Percentiles rank a stretch among this genome's conserved stretches.
phyloP scores from a whole-genome alignment of 805 yeast species.

The Kuraishia capsulata region DNA sequence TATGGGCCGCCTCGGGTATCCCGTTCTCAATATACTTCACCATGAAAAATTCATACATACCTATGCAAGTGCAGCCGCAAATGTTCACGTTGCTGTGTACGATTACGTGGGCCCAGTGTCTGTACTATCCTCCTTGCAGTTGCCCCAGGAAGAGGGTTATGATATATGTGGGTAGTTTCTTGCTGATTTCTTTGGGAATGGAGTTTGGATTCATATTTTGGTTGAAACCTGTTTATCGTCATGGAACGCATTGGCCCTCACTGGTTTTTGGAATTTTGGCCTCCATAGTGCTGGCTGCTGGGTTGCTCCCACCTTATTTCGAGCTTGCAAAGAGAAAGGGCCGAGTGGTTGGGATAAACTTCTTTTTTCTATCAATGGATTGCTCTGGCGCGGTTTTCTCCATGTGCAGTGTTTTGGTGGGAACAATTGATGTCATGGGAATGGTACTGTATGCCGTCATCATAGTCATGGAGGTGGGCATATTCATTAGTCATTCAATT shows the following conservation, averaged over 20 bases:
- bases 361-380: conserved; percentile 68
- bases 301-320: conserved; percentile 82
- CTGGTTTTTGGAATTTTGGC: conserved; percentile 76
- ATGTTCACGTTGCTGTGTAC: conserved; percentile 64
- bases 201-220: conserved; percentile 70
- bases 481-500: conserved; percentile 57
- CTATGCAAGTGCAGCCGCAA: conserved; percentile 83
- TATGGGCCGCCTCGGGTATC: conserved; percentile 74
- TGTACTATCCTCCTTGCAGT: conserved; percentile 61
- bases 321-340: conserved; percentile 77
- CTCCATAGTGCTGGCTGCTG: conserved; percentile 62
- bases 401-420: conserved; percentile 48
- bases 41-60: conserved; percentile 59
- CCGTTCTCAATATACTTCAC: conserved; percentile 85
- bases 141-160: conserved; percentile 26
- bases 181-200: conserved; percentile 39
- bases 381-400: conserved; percentile 75
- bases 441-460: conserved; percentile 68
- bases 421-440: conserved; percentile 67
- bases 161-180: conserved; percentile 24
- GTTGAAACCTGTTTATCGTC: conserved; percentile 43
- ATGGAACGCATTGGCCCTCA: conserved; percentile 59
- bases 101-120: conserved; percentile 57
- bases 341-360: conserved; percentile 82
- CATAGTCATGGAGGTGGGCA: conserved; percentile 69